phyloP scores from a whole-genome alignment of 2,329 filamentous ascomycete species.

The Allantophomopsis lycopodina region DNA sequence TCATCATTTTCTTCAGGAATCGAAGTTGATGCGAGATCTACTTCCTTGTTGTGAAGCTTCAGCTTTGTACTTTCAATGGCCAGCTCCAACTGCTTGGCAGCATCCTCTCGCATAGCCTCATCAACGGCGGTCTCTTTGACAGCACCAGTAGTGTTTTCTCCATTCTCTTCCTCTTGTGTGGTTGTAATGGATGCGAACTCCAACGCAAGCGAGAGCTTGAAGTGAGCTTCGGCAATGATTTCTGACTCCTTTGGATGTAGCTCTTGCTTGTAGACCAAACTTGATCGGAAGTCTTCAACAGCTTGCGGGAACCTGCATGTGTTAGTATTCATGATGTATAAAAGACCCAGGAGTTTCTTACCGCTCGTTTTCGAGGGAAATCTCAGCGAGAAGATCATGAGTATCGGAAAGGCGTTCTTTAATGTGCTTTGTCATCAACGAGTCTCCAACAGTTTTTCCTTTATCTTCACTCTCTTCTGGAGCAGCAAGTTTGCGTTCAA shows the following conservation, averaged over 20 bases:
- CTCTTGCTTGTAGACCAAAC: slow-evolving; percentile 65
- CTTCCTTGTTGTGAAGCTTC: slow-evolving; percentile 58
- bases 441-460: slow-evolving; percentile 27
- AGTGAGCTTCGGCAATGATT: slow-evolving; percentile 86
- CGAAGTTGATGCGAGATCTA: slow-evolving; percentile 46
- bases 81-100: slow-evolving; percentile 55
- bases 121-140: slow-evolving; percentile 41
- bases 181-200: slow-evolving; percentile 79
- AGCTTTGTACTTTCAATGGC: slow-evolving; percentile 61
- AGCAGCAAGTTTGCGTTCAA: slow-evolving; percentile 39
- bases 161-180: slow-evolving; percentile 36
- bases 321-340: slow-evolving; percentile 6
- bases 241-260: slow-evolving; percentile 72
- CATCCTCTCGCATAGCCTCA: slow-evolving; percentile 57
- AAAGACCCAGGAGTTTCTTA: slow-evolving; percentile 17
- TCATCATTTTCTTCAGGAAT: slow-evolving; percentile 54
- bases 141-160: slow-evolving; percentile 23
- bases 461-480: slow-evolving; percentile 28
- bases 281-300: slow-evolving; percentile 68
- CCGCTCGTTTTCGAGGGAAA: slow-evolving; percentile 91
- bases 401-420: slow-evolving; percentile 86
- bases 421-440: slow-evolving; percentile 38
- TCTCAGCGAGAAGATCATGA: slow-evolving; percentile 87
- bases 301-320: slow-evolving; percentile 58
- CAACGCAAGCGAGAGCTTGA: slow-evolving; percentile 86